phyloP scores from a whole-genome alignment of 306 rosid species.

The Geum urbanum region DNA sequence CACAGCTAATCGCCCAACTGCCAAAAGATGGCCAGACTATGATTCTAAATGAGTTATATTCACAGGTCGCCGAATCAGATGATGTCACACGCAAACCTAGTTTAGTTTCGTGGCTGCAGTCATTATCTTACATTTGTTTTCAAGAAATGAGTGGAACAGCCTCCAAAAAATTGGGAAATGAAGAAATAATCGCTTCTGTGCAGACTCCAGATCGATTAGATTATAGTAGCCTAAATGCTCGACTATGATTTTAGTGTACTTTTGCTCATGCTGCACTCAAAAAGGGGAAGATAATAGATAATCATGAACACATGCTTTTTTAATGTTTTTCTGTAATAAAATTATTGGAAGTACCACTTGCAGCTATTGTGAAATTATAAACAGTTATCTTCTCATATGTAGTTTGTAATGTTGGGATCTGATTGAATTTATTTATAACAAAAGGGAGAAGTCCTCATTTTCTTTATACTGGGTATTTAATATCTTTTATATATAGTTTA shows the following conservation, averaged over 20 bases:
- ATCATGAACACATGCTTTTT: neutral
- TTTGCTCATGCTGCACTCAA: too few species aligned
- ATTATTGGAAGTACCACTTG: neutral
- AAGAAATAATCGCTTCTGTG: constrained; percentile 22
- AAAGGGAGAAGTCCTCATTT: neutral
- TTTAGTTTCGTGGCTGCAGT: constrained; percentile 91
- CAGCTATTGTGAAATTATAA: neutral
- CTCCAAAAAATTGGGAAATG: constrained; percentile 30
- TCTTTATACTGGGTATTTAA: neutral
- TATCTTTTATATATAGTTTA: neutral
- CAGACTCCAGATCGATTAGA: constrained; percentile 29
- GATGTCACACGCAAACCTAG: constrained; percentile 80
- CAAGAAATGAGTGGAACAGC: constrained; percentile 33
- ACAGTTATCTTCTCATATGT: neutral
- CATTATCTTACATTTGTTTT: constrained; percentile 75
- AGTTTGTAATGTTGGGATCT: neutral
- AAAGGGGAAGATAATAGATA: neutral
- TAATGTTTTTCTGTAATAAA: neutral
- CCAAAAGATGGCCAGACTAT: constrained; percentile 66
- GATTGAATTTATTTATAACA: neutral
- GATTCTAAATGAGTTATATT: constrained; percentile 69
- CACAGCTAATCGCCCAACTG: constrained; percentile 58
- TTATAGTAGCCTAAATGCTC: constrained; percentile 42
- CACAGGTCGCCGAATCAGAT: constrained; percentile 86
- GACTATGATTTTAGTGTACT: constrained; percentile 33